These are phyloP conservation scores for Suhomyces sp. DNA, from an alignment of 805 yeast species.

Conservation along the genomic window DNA sequence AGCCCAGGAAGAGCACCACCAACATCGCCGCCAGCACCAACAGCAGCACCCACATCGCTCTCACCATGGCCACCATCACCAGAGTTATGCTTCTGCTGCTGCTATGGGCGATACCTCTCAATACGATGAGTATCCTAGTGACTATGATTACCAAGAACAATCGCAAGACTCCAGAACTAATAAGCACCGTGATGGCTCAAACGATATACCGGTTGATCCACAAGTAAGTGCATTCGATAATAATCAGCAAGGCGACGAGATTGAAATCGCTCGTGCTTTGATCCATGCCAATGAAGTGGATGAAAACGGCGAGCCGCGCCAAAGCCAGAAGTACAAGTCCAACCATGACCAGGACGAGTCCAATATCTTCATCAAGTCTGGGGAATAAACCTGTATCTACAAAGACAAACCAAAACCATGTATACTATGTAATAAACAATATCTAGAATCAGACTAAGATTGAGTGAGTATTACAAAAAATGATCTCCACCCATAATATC, in stretches of 20 bases:
- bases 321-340: not conserved
- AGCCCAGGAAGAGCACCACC: slow-evolving; percentile 43
- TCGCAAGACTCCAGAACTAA: slow-evolving; percentile 5
- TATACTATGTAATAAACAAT: no score
- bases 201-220: slow-evolving; percentile 55
- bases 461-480: no score
- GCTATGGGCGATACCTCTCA: slow-evolving; percentile 19
- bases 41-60: slow-evolving; percentile 4
- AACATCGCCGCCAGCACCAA: slow-evolving; percentile 9
- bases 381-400: not conserved
- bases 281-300: slow-evolving; percentile 51
- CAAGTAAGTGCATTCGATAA: slow-evolving; percentile 49
- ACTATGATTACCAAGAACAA: slow-evolving; percentile 12
- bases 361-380: slow-evolving; percentile 5
- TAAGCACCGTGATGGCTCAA: slow-evolving; percentile 14
- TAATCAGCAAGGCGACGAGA: slow-evolving; percentile 47
- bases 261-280: slow-evolving; percentile 64
- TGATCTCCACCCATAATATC: no score
- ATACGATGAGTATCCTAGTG: slow-evolving; percentile 14
- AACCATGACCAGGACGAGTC: slow-evolving; percentile 2
- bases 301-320: slow-evolving; percentile 9
- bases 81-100: slow-evolving; percentile 32
- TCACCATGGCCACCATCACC: slow-evolving; percentile 12
- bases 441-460: no score
- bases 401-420: no score